Base-by-base conservation (phyloP, 1,284 basidiomycete genomes). In the Melampsora abietis-canadensis region DNA sequence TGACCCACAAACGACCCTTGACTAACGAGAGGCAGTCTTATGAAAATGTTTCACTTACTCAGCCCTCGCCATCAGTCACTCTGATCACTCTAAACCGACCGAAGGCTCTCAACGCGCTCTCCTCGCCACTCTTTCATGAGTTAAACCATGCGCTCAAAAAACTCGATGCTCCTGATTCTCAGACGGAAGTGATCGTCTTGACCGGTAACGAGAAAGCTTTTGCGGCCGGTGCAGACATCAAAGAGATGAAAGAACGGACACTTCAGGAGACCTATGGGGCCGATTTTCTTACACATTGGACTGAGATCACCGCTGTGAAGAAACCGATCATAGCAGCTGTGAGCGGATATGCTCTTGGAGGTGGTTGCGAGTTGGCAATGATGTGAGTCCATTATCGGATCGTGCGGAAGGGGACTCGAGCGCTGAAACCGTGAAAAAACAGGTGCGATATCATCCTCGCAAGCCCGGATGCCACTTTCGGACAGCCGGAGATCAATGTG, bases 311-410 rank as follows among this genome's bases (percentile, higher is more conserved):
- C 15, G 85, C 84, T 60, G 87, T 95, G 77, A 87, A 89, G 79
- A 98, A 98, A 84, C 95, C 95, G 17, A 89, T 97, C 81, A 91
- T 98, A 76, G 94, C 94, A 51, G 95, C 95, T 12, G 94, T 98
- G 75, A 92, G 89, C 81, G 96, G 95, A 21, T 98, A 90, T 80
- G 94, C 95, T 24, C 90, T 98, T 77, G 95, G 95, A 15, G 95
- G 95, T 65, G 95, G 95, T 67, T 95, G 94, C 80, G 95, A 98
- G 82, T 87, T 98, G 65, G 94, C 95, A 14, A 88, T 98, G 81
- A 92, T 94, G 89, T 92, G 78, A 76, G 80, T 69, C 30, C 51
- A 48, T 59, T 62, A 57, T 83, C 69, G 3, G 80, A n/a, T 78
- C 80, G 4, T 12, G 10, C 10, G 37, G 40, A 19, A 27, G 12